A percentile compares a stretch with the other conserved stretches of the same genome.
Conservation (phyloP, 2,329 filamentous ascomycete species). For the Hymenoscyphus linearis region DNA sequence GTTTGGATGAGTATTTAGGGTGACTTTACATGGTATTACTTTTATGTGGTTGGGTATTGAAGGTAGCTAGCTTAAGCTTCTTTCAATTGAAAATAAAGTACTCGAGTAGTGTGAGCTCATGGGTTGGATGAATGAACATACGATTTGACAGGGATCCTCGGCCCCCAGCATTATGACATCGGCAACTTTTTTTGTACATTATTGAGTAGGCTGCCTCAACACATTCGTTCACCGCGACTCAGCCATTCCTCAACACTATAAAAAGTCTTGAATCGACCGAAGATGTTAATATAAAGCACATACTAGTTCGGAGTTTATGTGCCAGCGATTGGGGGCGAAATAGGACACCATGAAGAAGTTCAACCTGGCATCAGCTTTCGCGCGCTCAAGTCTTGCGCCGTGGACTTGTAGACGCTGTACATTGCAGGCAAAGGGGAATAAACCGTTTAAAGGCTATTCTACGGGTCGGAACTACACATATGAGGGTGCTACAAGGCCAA, state of each 20-base stretch:
- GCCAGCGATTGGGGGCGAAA: background rate
- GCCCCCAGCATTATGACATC: background rate
- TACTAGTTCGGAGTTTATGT: background rate
- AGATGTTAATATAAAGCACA: background rate
- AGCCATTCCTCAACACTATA: background rate
- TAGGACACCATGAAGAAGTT: conserved; percentile 25
- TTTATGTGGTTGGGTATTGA: background rate
- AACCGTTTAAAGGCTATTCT: conserved; percentile 11
- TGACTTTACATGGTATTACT: background rate
- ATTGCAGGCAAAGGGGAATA: conserved; percentile 9
- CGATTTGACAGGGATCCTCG: background rate
- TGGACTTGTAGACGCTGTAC: conserved; percentile 30
- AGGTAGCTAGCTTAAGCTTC: background rate
- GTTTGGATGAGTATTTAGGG: background rate
- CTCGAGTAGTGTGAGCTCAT: background rate
- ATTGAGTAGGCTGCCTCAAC: background rate
- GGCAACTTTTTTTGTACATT: background rate
- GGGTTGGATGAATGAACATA: background rate
- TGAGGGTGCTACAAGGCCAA: conserved; percentile 7
- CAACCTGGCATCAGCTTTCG: conserved; percentile 18
- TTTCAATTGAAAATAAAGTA: too few relatives aligned
- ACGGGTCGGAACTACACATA: conserved; percentile 10
- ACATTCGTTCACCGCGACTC: background rate
- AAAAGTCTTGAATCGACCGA: background rate
- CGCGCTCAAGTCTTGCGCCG: conserved; percentile 5